Conservation (phyloP, 331 rosid genomes). For the Acacia concinna region DNA sequence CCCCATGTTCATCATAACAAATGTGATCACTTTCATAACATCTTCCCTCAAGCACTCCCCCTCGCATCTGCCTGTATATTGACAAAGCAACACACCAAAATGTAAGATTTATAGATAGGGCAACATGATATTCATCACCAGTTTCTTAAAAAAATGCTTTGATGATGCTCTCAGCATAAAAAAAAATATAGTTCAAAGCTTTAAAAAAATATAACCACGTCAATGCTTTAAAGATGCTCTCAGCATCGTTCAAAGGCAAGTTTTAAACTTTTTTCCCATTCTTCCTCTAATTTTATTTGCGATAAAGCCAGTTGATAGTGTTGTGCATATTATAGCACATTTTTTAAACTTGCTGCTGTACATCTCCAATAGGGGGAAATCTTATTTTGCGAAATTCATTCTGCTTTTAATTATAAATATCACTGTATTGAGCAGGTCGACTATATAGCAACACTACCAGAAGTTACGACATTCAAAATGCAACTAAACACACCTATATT, state of each 20-base stretch:
- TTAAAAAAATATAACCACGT: too few species aligned
- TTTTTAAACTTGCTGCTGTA: not conserved
- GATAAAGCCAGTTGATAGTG: not conserved
- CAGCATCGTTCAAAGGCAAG: too few species aligned
- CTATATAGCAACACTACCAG: not conserved
- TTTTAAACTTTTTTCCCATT: too few species aligned
- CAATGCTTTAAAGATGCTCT: too few species aligned
- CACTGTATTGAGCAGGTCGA: not conserved
- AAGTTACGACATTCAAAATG: not conserved
- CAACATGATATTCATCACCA: too few species aligned
- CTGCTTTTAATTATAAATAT: not conserved
- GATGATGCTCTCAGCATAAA: too few species aligned
- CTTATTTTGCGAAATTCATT: not conserved
- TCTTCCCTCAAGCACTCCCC: slow-evolving; percentile 43
- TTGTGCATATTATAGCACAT: not conserved
- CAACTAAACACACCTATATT: slow-evolving; percentile 45
- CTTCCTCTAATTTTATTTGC: too few species aligned
- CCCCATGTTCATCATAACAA: slow-evolving; percentile 56
- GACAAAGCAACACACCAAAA: slow-evolving; percentile 13
- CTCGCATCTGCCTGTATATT: slow-evolving; percentile 38
- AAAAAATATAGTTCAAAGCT: too few species aligned
- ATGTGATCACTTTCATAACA: slow-evolving; percentile 38
- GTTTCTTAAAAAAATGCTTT: too few species aligned
- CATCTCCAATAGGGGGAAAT: not conserved
- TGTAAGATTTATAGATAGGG: too few species aligned